Base-by-base conservation (phyloP, 192 early-diverging fungal species). In the Glomus cerebriforme region DNA sequence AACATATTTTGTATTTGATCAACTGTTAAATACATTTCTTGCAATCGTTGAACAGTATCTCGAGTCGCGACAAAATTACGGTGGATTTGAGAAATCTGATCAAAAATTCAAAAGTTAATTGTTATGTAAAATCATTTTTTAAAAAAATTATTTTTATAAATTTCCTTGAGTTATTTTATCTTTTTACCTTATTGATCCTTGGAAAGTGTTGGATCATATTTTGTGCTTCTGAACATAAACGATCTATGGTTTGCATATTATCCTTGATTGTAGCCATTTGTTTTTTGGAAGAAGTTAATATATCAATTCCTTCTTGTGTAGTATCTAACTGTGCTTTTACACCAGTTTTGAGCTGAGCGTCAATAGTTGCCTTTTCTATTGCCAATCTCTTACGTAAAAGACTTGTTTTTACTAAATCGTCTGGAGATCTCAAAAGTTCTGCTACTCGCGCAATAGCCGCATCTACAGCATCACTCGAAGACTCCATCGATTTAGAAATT, bases 331-430 rank as follows among this genome's bases (percentile, higher is more conserved):
- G 95, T 59, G 90, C 84, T 82, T 98, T 95, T 65, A 96, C 95
- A 19, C 95, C 95, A 9, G 96, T 94, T 81, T 97, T 98, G 54
- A 99, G 88, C 83, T 99, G 97, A 17, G 97, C 96, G 83, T 98
- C 97, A 29, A 98, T 93, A 27, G 92, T 88, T 12, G 95, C 93
- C 81, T 94, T 91, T 87, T 99, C 98, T 79, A 93, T 91, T 5
- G 91, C 91, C 68, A 97, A 89, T 81, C 96, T 96, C 74, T 92
- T 90, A 73, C 93, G 91, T 34, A 98, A 79, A 8, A 90, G 86
- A 27, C 89, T 86, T 12, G 98, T 91, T 80, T 94, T 97, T 85
- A 92, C 93, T 24, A 99, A 88, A 86, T 99, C 97, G 85, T 99
- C 97, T 7, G 97, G 97, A 85, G 96, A 95, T 62, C 92, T 89